Percentiles rank a stretch among this genome's conserved stretches.
These are phyloP conservation scores for Sporothrix sp. DNA, from an alignment of 2,329 filamentous ascomycete species.

Conservation along the genomic window DNA sequence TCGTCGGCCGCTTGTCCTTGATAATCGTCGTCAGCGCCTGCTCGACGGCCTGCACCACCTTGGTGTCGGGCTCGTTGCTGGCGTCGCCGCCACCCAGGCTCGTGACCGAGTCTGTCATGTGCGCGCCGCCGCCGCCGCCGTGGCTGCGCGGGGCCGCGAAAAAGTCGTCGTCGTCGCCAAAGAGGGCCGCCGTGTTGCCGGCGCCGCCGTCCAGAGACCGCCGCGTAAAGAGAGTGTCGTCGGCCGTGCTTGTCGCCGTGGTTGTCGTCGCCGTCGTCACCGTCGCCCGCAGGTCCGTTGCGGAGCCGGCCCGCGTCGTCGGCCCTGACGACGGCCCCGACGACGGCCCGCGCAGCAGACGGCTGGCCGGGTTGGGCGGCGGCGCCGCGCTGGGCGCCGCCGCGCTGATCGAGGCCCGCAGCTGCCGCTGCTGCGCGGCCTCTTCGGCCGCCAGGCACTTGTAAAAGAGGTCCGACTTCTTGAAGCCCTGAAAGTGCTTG, in stretches of 20 bases:
- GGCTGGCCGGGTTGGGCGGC: background rate
- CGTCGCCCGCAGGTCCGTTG: conserved; percentile 37
- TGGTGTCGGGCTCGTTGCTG: conserved; percentile 48
- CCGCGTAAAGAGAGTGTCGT: conserved; percentile 27
- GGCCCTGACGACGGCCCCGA: conserved; percentile 11
- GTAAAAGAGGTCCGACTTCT: conserved; percentile 87
- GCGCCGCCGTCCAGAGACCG: conserved; percentile 55
- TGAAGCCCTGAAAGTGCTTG: conserved; percentile 74
- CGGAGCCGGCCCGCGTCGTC: conserved; percentile 36
- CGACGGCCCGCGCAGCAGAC: background rate
- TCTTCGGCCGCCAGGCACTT: conserved; percentile 91
- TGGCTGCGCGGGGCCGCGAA: conserved; percentile 1
- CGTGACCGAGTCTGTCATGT: conserved; percentile 51
- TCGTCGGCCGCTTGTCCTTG: conserved; percentile 60
- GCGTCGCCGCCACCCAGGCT: conserved; percentile 51
- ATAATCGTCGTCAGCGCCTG: conserved; percentile 87
- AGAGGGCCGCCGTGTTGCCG: conserved; percentile 39
- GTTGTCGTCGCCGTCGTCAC: conserved; percentile 6
- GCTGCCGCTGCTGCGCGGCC: conserved; percentile 26
- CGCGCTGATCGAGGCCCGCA: background rate
- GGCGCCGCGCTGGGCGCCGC: background rate
- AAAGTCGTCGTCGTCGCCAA: conserved; percentile 75
- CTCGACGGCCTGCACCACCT: conserved; percentile 87
- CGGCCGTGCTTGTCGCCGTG: background rate
- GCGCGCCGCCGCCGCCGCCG: background rate